Conservation (phyloP, 805 yeast species). For the Yarrowia alimentaria region DNA sequence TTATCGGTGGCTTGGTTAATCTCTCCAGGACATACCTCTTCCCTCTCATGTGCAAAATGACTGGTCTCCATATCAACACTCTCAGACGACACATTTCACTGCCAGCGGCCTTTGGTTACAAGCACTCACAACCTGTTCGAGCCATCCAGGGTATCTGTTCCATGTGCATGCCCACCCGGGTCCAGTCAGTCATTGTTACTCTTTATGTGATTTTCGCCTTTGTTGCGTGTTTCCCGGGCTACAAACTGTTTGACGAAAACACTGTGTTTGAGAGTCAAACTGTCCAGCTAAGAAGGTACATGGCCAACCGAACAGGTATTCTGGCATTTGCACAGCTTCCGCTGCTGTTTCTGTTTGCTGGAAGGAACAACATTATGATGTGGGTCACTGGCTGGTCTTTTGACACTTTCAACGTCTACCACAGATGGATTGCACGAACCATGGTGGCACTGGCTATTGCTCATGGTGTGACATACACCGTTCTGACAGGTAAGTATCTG, state of each 20-base stretch:
- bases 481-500: neutral
- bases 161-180: conserved; percentile 49
- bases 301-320: conserved; percentile 58
- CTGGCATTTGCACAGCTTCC: conserved; percentile 50
- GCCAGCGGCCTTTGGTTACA: conserved; percentile 42
- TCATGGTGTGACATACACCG: conserved; percentile 49
- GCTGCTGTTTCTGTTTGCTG: conserved; percentile 54
- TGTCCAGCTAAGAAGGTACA: conserved; percentile 43
- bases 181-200: conserved; percentile 48
- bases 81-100: conserved; percentile 38
- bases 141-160: conserved; percentile 30
- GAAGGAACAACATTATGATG: conserved; percentile 59
- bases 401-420: conserved; percentile 55
- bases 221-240: conserved; percentile 39
- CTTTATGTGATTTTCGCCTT: conserved; percentile 43
- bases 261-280: conserved; percentile 41
- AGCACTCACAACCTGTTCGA: conserved; percentile 38
- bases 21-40: conserved; percentile 30
- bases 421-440: conserved; percentile 56
- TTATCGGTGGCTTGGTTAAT: conserved; percentile 33
- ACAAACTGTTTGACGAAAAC: conserved; percentile 39
- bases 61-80: conserved; percentile 11
- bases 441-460: conserved; percentile 45
- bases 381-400: conserved; percentile 59
- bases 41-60: conserved; percentile 3